Evolutionary conservation across 2,329 filamentous ascomycete species (phyloP), one percentile per base, ranked within the genome.

Genomic region (Penicillium psychrosexuale): DNA sequence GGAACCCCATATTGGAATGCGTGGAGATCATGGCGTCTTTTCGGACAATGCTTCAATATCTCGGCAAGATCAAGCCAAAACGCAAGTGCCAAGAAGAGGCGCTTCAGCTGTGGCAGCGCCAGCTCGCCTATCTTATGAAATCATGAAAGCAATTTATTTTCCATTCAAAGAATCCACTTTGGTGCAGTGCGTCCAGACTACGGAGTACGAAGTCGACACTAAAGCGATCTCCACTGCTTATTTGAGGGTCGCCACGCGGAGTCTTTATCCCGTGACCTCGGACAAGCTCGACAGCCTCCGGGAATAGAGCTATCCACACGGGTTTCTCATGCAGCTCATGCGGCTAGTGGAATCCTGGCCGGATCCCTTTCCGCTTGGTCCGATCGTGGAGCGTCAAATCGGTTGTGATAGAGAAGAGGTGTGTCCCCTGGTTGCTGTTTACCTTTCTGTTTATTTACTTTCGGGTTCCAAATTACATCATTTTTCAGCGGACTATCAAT

Each of bases 211-310:
- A 24, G 22, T 24, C 22, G 7, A 47, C 34, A 49, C 46, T 54
- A 49, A 49, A 36, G 19, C 39, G 52, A 55, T 55, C 52, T 55
- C 34, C 39, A 40, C 46, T 42, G 45, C 40, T 51, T 54, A 54
- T 45, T 45, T 54, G 33, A 44, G 34, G 7, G 12, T 47, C 34
- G 19, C 50, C 51, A 49, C 12, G 33, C 52, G 47, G 52, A 45
- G 15, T 33, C 39, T 28, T 50, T 51, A 24, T 54, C 46, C 38
- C 13, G 4, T 31, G 40, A 46, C 30, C 22, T 36, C n/a, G 39
- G 22, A 15, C 36, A n/a, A 27, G 30, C 37, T 40, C 22, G 36
- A 17, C 28, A n/a, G n/a, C 17, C 33, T 27, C 12, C 6, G 15
- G 27, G 31, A 42, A 24, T 15, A 48, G 37, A 53, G 36, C 44